A percentile compares a stretch with the other conserved stretches of the same genome.
Evolutionary conservation across 768 basidiomycete species (phyloP).

Genomic region (Amylocystis lapponica): DNA sequence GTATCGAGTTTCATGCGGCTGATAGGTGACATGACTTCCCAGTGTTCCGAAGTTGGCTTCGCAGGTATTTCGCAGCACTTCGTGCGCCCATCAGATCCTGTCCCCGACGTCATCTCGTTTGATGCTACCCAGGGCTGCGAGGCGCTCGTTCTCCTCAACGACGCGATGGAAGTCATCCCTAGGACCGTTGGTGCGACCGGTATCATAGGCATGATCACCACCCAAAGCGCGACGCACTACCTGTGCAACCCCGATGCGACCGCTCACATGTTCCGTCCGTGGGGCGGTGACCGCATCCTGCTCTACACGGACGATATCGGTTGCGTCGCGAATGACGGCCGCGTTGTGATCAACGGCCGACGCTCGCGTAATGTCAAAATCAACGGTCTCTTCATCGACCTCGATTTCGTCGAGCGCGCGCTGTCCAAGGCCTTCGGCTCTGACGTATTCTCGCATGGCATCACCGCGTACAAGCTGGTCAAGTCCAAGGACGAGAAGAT

Average conservation of each 20-base stretch:
- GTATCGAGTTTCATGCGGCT: background rate
- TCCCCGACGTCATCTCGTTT: conserved; percentile 23
- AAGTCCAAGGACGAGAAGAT: conserved; percentile 24
- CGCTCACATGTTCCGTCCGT: conserved; percentile 24
- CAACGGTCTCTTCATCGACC: conserved; percentile 24
- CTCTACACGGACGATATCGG: conserved; percentile 27
- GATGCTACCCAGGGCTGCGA: conserved; percentile 24
- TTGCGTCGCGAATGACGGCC: conserved; percentile 22
- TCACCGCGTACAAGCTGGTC: conserved; percentile 23
- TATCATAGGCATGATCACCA: conserved; percentile 23
- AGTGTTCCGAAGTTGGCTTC: conserved; percentile 27
- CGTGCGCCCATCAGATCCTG: conserved; percentile 18
- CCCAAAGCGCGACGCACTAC: conserved; percentile 23
- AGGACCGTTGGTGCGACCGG: conserved; percentile 21
- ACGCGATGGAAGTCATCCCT: conserved; percentile 18
- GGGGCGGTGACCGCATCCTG: conserved; percentile 18
- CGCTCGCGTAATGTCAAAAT: conserved; percentile 27
- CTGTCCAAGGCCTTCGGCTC: conserved; percentile 18
- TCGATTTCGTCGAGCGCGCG: conserved; percentile 24
- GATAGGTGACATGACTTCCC: conserved; percentile 1
- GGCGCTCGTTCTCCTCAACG: conserved; percentile 23
- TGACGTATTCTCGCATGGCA: conserved; percentile 9
- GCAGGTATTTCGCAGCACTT: conserved; percentile 28
- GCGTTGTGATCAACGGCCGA: conserved; percentile 21
- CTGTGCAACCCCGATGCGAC: conserved; percentile 22